Base-by-base conservation (phyloP, 176 grass and related monocot genomes). In the Ampelocalamus luodianensis region DNA sequence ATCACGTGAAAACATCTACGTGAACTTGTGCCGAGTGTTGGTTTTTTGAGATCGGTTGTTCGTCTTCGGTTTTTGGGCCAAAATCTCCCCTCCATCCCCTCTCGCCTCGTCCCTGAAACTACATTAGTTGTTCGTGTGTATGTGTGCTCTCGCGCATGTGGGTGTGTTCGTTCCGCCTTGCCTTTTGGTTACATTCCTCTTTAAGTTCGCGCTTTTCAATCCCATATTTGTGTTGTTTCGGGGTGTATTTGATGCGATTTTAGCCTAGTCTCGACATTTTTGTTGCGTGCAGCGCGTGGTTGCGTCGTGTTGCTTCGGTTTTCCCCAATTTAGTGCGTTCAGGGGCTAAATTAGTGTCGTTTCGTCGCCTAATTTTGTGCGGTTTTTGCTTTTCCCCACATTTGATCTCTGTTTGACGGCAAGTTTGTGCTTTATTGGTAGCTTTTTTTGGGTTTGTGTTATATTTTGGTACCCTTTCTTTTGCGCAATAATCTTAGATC, bases 91-190 rank as follows among this genome's bases (percentile, higher is more conserved):
- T 81, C 45, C 20, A 46, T 27, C 53, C 48, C 40, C 12, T 27
- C 49, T 68, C 48, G 1, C 45, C 39, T 56, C 73, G n/a, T 65
- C 65, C 60, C 77, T 10, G 51, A 36, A 76, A 14, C 24, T 11
- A 40, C 80, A 23, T 83, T 86, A 53, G 65, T 39, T 79, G 81
- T 79, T 62, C 37, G 75, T 65, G 24, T 34, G 60, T 24, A 16
- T 34, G 42, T 24, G 68, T 11, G 22, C 9, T 11, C 29, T 7
- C 38, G 22, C 38, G 20, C 6, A 8, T 53, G 20, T 22, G 20
- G 20, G 38, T n/a, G 51, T 24, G 46, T 20, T 5, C 76, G 15
- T 26, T 63, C 22, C 10, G 16, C 16, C 15, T 53, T 38, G 76
- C 58, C 0, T 82, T 32, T 48, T 4, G 29, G 49, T 58, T 65